phyloP scores from a whole-genome alignment of 2,329 filamentous ascomycete genomes.

The Phialocephala sp. region DNA sequence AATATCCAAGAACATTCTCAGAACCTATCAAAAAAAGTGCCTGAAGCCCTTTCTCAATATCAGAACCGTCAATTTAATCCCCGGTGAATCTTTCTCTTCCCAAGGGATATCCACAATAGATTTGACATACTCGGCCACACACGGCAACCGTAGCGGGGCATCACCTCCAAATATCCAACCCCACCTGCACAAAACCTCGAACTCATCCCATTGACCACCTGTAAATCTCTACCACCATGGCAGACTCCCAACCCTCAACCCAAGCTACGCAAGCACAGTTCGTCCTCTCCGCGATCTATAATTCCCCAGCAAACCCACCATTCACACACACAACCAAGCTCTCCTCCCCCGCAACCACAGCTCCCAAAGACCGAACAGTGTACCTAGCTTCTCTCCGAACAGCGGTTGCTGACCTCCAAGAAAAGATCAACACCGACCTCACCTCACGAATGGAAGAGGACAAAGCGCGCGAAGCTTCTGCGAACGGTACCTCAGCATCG shows the following conservation, averaged over 20 bases:
- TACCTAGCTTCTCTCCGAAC: conserved; percentile 65
- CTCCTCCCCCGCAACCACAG: conserved; percentile 43
- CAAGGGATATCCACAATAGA: neutral
- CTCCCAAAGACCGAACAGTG: conserved; percentile 56
- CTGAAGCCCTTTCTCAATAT: no score
- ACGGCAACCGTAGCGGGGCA: conserved; percentile 3
- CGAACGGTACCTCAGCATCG: conserved; percentile 40
- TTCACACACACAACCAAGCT: conserved; percentile 52
- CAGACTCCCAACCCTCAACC: neutral
- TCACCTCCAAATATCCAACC: neutral
- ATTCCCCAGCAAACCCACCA: conserved; percentile 54
- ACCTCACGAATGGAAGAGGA: conserved; percentile 78
- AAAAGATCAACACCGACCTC: conserved; percentile 71
- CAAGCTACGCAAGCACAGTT: neutral
- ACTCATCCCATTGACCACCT: neutral
- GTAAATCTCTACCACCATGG: neutral
- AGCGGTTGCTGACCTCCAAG: conserved; percentile 65
- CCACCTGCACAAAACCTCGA: neutral
- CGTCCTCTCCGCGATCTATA: conserved; percentile 53
- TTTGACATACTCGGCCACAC: neutral
- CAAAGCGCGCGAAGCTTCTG: conserved; percentile 54
- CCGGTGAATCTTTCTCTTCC: neutral
- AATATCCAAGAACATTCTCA: no score
- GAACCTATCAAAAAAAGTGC: no score
- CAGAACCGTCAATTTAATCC: neutral